Evolutionary conservation across 2,329 filamentous ascomycete species (phyloP).

Genomic region (Phoma sp.): DNA sequence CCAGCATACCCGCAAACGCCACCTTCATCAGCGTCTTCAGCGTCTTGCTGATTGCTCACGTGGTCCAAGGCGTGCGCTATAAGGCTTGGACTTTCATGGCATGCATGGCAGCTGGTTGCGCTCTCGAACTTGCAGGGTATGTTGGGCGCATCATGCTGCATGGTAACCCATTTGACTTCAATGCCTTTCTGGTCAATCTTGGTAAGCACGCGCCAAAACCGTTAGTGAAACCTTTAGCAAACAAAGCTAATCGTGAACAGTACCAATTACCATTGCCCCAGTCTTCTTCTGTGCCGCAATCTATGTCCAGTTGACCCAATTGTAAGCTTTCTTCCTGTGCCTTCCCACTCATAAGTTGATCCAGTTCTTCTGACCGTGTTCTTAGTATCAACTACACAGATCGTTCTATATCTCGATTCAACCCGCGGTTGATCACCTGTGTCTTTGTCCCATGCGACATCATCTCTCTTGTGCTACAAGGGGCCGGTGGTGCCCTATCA

Average conservation of each 20-base stretch:
- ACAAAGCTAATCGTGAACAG: background rate
- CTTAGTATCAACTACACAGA: conserved; percentile 1
- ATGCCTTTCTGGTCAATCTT: conserved; percentile 18
- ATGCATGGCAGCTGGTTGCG: conserved; percentile 9
- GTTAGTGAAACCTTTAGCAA: no score
- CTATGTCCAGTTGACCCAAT: conserved; percentile 14
- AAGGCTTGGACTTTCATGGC: conserved; percentile 7
- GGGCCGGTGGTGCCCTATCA: conserved; percentile 17
- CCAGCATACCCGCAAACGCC: conserved; percentile 7
- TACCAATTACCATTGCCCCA: conserved; percentile 20
- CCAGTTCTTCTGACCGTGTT: background rate
- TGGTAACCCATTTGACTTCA: conserved; percentile 23
- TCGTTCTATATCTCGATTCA: conserved; percentile 3
- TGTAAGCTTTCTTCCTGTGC: conserved; percentile 11
- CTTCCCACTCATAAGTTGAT: no score
- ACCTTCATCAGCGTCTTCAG: conserved; percentile 12
- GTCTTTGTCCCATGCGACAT: conserved; percentile 21
- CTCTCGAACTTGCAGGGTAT: conserved; percentile 18
- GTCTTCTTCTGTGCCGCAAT: conserved; percentile 23
- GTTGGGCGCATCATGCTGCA: conserved; percentile 17
- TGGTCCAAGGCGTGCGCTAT: conserved; percentile 10
- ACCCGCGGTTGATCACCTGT: conserved; percentile 12
- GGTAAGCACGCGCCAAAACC: background rate
- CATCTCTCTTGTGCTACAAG: conserved; percentile 17
- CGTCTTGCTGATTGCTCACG: conserved; percentile 4